Evolutionary conservation across 768 basidiomycete genomes (phyloP), one percentile per base, ranked within the genome.

Genomic region (Pleurotus giganteus): DNA sequence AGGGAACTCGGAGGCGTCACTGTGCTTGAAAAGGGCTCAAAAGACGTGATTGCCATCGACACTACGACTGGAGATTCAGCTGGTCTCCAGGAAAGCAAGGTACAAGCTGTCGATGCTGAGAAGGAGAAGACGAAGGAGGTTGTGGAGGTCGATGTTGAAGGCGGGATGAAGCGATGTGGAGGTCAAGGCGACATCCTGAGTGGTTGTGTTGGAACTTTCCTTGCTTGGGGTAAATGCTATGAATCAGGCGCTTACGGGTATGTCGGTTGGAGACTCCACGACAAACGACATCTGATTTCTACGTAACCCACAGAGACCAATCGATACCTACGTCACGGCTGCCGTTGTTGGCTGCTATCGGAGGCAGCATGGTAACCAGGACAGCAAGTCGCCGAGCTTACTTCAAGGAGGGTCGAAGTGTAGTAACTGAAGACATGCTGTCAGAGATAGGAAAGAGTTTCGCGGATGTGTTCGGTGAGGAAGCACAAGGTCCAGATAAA

Each of bases 171-270:
- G 72, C 76, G 97, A 53, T 95, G 93, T 63, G 96, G 97, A 11
- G 97, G 97, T 1, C 97, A 98, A 67, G 97, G 97, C 0, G 97
- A 99, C 70, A 85, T 99, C 32, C 68, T 98, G 53, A 89, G 88
- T 62, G 97, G 97, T 11, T 77, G 81, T 41, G 88, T 94, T 8
- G 97, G 94, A 0, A 83, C 93, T 1, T 83, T 97, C 67, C 75
- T 98, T 61, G 95, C 95, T 3, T 99, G 97, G 96, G 93, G 90
- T 4, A 90, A 89, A 67, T 93, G 91, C 62, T 98, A 91, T 66
- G 93, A 95, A 64, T 83, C 84, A 41, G 90, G 94, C 13, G 82
- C 80, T 1, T 93, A 88, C 60, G 88, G 87, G 91, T 93, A 63
- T 63, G 80, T 65, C 26, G 43, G 57, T 17, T 32, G 27, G 19